These are phyloP conservation scores for Epichloe glyceriae DNA, from an alignment of 2,329 filamentous ascomycete species.

Conservation along the genomic window DNA sequence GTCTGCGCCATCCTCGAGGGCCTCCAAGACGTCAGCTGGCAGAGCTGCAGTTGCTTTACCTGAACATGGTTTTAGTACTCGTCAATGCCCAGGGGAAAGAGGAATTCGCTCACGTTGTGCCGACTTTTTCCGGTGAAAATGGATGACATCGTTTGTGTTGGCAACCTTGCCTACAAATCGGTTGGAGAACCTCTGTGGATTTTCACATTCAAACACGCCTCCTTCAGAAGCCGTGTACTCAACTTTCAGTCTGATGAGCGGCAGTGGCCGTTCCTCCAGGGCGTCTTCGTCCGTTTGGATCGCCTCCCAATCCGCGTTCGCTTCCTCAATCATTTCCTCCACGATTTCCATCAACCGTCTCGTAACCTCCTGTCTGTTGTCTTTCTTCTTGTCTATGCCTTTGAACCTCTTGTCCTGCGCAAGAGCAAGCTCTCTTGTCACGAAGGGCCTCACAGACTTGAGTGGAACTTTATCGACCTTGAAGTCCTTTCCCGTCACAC, in stretches of 20 bases:
- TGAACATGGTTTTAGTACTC: constrained; percentile 8
- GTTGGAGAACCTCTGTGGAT: constrained; percentile 91
- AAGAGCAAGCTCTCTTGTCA: constrained; percentile 71
- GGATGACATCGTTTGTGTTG: constrained; percentile 85
- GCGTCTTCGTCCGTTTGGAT: constrained; percentile 56
- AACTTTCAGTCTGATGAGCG: constrained; percentile 78
- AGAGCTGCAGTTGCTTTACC: constrained; percentile 30
- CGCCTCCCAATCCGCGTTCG: constrained; percentile 66
- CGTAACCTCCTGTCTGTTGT: constrained; percentile 73
- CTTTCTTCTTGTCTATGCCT: constrained; percentile 63
- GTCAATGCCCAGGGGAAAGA: background rate
- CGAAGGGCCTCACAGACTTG: constrained; percentile 81
- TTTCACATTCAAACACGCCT: constrained; percentile 79
- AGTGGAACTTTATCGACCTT: constrained; percentile 67
- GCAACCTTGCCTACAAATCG: constrained; percentile 82
- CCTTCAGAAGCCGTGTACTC: constrained; percentile 80
- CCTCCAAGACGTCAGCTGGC: constrained; percentile 49
- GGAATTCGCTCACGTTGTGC: constrained; percentile 18
- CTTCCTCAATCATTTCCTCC: constrained; percentile 76
- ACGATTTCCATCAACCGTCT: constrained; percentile 64
- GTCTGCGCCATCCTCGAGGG: constrained; percentile 39
- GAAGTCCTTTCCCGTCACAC: constrained; percentile 71
- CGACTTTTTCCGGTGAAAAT: constrained; percentile 86
- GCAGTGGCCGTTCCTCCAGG: constrained; percentile 53
- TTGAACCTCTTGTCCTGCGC: constrained; percentile 65